Percentiles rank a stretch among this genome's conserved stretches.
Evolutionary conservation across 768 basidiomycete species (phyloP).

Genomic region (Cystobasidium onofrii): DNA sequence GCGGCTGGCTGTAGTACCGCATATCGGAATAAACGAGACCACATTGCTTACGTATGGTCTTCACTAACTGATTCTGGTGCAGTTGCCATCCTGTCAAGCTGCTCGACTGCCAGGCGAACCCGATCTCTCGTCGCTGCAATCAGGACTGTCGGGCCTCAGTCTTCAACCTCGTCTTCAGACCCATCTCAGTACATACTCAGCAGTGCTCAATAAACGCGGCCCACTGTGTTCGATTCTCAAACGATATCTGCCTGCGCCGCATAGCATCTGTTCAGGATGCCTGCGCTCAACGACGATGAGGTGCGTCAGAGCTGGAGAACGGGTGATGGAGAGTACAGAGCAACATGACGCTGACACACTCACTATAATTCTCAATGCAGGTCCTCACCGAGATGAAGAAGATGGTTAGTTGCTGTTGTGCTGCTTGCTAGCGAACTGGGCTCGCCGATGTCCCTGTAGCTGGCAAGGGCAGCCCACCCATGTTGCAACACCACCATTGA

Average conservation of each 20-base stretch:
- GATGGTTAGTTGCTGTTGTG: conserved; percentile 26
- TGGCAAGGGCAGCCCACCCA: too few species aligned
- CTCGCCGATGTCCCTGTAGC: neutral
- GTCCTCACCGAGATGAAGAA: conserved; percentile 34
- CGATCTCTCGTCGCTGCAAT: neutral
- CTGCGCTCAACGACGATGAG: conserved; percentile 31
- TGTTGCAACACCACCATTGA: neutral
- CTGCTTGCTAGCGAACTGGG: neutral
- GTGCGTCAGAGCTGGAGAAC: conserved; percentile 7
- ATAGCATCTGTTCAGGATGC: conserved; percentile 17
- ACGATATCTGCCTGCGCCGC: neutral
- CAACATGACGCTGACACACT: neutral
- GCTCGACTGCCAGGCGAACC: too few species aligned
- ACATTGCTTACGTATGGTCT: too few species aligned
- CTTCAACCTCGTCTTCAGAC: too few species aligned
- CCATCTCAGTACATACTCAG: too few species aligned
- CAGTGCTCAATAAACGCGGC: neutral
- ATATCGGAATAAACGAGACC: too few species aligned
- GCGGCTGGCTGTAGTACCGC: too few species aligned
- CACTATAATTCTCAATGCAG: neutral
- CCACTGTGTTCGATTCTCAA: too few species aligned
- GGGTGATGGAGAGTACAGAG: neutral
- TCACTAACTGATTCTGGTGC: too few species aligned
- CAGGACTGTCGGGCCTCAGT: too few species aligned
- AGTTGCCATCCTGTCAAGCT: neutral